A percentile compares a stretch with the other conserved stretches of the same genome.
These are phyloP conservation scores for Metarhizium album DNA, from an alignment of 2,329 filamentous ascomycete genomes.

Conservation along the genomic window DNA sequence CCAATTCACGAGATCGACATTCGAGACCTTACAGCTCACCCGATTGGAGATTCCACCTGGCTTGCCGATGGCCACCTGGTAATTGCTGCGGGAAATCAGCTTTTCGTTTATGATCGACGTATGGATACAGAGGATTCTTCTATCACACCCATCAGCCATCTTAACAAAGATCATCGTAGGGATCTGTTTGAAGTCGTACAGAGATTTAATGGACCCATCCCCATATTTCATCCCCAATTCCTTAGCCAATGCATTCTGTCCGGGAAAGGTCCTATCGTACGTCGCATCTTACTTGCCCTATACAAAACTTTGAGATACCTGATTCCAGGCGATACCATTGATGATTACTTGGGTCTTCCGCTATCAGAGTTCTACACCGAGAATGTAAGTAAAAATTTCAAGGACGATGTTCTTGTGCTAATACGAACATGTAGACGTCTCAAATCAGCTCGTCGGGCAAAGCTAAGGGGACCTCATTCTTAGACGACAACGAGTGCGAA, in stretches of 20 bases:
- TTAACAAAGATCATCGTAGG: constrained; percentile 40
- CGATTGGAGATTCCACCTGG: constrained; percentile 91
- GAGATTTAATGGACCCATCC: constrained; percentile 74
- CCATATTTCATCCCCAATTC: constrained; percentile 87
- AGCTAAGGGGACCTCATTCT: constrained; percentile 22
- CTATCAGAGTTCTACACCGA: constrained; percentile 3
- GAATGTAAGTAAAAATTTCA: constrained; percentile 3
- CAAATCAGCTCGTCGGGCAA: constrained; percentile 13
- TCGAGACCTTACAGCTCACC: constrained; percentile 72
- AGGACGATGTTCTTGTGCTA: neutral
- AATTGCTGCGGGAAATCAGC: constrained; percentile 81
- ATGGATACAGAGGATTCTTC: constrained; percentile 54
- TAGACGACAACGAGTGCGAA: constrained; percentile 32
- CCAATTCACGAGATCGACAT: constrained; percentile 74
- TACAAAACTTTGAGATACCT: constrained; percentile 73
- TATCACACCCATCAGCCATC: constrained; percentile 39
- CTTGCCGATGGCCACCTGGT: constrained; percentile 74
- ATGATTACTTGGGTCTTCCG: constrained; percentile 61
- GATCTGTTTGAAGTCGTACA: constrained; percentile 77
- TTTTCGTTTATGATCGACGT: constrained; percentile 75
- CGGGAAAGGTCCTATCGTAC: constrained; percentile 63
- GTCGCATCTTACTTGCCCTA: constrained; percentile 60
- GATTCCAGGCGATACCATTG: constrained; percentile 67
- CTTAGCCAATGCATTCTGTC: constrained; percentile 76
- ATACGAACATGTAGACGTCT: neutral